These are phyloP conservation scores for Camellia lanceoleosa DNA, from an alignment of 148 eudicot genomes.

Conservation along the genomic window DNA sequence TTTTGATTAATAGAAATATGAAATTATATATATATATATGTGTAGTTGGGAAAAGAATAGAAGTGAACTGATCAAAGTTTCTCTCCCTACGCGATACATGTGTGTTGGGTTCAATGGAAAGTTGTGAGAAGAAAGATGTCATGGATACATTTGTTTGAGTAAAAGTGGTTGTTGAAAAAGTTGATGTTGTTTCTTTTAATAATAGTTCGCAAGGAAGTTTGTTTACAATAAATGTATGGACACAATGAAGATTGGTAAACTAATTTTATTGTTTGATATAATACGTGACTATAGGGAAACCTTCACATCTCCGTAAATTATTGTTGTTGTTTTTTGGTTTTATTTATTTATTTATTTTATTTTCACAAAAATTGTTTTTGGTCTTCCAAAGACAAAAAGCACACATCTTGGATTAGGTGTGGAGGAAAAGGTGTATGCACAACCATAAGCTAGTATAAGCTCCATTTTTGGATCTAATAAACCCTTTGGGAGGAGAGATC, in stretches of 20 bases:
- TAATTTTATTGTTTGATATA: background rate
- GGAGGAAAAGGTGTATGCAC: background rate
- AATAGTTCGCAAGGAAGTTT: background rate
- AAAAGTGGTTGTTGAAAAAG: background rate
- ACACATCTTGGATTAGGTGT: background rate
- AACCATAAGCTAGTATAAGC: background rate
- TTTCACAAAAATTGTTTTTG: background rate
- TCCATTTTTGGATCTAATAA: background rate
- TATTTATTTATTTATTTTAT: no score
- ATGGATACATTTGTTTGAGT: background rate
- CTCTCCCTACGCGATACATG: no score
- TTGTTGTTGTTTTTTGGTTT: background rate
- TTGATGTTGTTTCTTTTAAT: background rate
- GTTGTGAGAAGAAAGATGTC: background rate
- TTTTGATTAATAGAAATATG: no score
- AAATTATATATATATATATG: no score
- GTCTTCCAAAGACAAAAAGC: background rate
- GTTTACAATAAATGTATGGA: no score
- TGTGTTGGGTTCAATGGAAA: background rate
- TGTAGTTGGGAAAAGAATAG: background rate
- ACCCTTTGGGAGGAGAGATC: no score
- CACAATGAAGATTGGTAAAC: background rate
- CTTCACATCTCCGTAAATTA: background rate
- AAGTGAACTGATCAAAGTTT: background rate
- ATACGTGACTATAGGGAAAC: background rate